These are phyloP conservation scores for Diaporthe aspalathi DNA, from an alignment of 2,329 filamentous ascomycete genomes.

Conservation along the genomic window DNA sequence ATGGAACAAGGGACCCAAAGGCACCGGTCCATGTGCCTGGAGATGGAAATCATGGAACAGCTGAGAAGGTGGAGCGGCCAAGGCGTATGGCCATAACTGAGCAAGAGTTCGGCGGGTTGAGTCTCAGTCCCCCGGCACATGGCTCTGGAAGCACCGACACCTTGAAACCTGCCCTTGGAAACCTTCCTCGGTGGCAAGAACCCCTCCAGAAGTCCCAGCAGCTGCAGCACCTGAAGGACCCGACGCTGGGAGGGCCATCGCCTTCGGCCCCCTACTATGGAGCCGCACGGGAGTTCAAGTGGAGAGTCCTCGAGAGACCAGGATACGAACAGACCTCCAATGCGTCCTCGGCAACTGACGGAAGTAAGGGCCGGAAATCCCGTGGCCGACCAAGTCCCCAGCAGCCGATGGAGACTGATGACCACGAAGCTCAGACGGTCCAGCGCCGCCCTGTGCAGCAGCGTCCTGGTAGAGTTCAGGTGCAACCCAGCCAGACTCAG, in stretches of 20 bases:
- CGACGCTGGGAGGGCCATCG: background rate
- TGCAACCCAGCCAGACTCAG: too few relatives aligned
- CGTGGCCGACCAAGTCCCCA: background rate
- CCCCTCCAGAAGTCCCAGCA: background rate
- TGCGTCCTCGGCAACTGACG: background rate
- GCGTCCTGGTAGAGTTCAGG: background rate
- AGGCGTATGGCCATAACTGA: constrained; percentile 18
- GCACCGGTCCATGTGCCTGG: background rate
- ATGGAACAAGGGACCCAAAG: background rate
- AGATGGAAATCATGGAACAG: background rate
- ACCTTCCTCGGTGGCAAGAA: too few relatives aligned
- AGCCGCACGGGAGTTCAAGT: background rate
- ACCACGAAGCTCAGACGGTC: background rate
- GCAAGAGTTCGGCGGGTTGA: background rate
- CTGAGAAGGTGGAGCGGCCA: background rate
- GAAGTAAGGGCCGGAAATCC: background rate
- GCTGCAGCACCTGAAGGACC: background rate
- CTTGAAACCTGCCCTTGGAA: background rate
- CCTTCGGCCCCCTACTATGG: background rate
- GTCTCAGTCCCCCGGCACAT: too few relatives aligned
- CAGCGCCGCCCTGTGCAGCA: background rate
- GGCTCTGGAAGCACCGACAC: background rate
- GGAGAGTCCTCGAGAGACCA: constrained; percentile 8
- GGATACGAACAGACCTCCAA: background rate
- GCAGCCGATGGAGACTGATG: background rate